Percentiles rank a stretch among this genome's conserved stretches.
Conservation (phyloP, 2,329 filamentous ascomycete species). For the Leptographium flavum region DNA sequence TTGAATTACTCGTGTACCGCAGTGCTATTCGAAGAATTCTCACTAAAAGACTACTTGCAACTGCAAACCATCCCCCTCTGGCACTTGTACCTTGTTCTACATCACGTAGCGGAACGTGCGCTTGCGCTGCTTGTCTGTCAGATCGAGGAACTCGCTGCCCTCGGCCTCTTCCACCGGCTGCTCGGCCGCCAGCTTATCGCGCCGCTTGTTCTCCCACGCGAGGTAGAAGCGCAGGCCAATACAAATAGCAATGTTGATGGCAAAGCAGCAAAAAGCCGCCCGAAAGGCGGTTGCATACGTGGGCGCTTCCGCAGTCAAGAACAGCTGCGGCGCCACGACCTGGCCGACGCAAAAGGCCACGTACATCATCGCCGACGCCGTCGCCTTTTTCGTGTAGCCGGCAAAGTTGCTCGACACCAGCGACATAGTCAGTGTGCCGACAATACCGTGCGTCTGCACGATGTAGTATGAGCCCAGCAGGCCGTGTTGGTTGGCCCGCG, state of each 20-base stretch:
- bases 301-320: slow-evolving; percentile 40
- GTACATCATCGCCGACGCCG: slow-evolving; percentile 36
- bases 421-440: slow-evolving; percentile 33
- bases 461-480: slow-evolving; percentile 13
- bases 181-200: slow-evolving; percentile 20
- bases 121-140: slow-evolving; percentile 14
- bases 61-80: neutral
- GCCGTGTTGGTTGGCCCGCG: slow-evolving; percentile 4
- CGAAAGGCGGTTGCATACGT: slow-evolving; percentile 48
- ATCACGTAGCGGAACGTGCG: slow-evolving; percentile 12
- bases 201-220: slow-evolving; percentile 34
- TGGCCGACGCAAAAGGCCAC: slow-evolving; percentile 39
- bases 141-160: slow-evolving; percentile 12
- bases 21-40: too few relatives aligned
- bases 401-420: slow-evolving; percentile 28
- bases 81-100: neutral
- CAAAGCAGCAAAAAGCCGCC: slow-evolving; percentile 25
- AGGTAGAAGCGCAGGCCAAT: slow-evolving; percentile 36
- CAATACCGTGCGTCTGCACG: slow-evolving; percentile 18
- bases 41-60: too few relatives aligned
- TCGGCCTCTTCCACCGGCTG: neutral
- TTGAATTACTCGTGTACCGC: too few relatives aligned
- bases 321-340: slow-evolving; percentile 41
- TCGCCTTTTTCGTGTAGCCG: slow-evolving; percentile 42
- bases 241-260: slow-evolving; percentile 30